Percentiles rank a stretch among this genome's conserved stretches.
These are phyloP conservation scores for Cyclocybe aegerita DNA, from an alignment of 768 basidiomycete genomes.

Conservation along the genomic window DNA sequence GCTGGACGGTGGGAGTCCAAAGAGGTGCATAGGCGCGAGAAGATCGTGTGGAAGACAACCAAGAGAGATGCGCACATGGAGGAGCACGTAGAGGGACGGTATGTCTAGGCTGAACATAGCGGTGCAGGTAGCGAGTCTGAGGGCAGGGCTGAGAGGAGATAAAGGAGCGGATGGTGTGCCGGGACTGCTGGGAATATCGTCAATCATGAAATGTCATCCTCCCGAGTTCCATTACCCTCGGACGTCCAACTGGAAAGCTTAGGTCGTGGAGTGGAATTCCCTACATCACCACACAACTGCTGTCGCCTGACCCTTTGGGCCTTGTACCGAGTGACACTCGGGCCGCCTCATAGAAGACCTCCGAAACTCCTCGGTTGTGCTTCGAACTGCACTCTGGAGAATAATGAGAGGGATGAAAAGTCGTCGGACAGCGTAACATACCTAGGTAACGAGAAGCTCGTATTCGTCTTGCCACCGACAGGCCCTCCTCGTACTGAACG, in stretches of 20 bases:
- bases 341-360: slow-evolving; percentile 92
- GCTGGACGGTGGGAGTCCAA: too few species aligned
- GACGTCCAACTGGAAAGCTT: too few species aligned
- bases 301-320: slow-evolving; percentile 58
- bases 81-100: too few species aligned
- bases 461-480: slow-evolving; percentile 86
- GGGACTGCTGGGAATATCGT: too few species aligned
- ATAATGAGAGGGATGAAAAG: neutral
- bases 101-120: too few species aligned
- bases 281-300: slow-evolving; percentile 64
- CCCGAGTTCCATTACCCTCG: neutral
- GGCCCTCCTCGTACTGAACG: slow-evolving; percentile 91
- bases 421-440: slow-evolving; percentile 31
- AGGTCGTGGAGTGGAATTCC: neutral
- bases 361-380: slow-evolving; percentile 91
- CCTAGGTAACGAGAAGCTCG: slow-evolving; percentile 92
- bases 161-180: too few species aligned
- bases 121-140: too few species aligned
- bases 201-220: too few species aligned
- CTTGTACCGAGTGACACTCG: slow-evolving; percentile 78
- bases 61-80: too few species aligned
- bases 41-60: too few species aligned
- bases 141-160: too few species aligned
- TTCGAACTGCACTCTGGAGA: slow-evolving; percentile 91
- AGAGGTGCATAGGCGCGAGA: too few species aligned